Evolutionary conservation across 805 yeast genomes (phyloP).

Genomic region (Teunomyces tritomae): DNA sequence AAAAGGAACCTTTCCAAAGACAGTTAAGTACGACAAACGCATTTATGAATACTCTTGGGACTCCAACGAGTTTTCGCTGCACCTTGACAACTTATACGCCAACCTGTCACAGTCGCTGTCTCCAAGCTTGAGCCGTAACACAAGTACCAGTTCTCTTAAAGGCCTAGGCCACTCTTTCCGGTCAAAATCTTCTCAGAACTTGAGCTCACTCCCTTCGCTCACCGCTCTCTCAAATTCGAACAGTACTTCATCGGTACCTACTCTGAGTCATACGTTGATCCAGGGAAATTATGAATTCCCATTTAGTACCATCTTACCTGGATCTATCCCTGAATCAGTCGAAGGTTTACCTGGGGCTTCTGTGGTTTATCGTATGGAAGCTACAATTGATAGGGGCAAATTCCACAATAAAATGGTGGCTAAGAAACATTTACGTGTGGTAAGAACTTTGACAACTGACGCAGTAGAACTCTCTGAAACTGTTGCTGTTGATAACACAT

Average conservation of each 20-base stretch:
- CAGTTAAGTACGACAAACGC: constrained; percentile 54
- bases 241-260: constrained; percentile 1
- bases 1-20: constrained; percentile 46
- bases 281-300: constrained; percentile 91
- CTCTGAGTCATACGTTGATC: constrained; percentile 39
- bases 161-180: constrained; percentile 29
- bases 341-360: constrained; percentile 86
- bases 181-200: constrained; percentile 36
- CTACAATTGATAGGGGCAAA: constrained; percentile 79
- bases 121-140: constrained; percentile 20
- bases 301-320: constrained; percentile 80
- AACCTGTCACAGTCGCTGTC: not conserved
- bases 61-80: constrained; percentile 51
- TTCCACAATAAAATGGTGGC: constrained; percentile 63
- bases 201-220: constrained; percentile 34
- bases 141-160: constrained; percentile 45
- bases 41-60: constrained; percentile 82
- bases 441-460: constrained; percentile 86
- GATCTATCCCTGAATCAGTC: constrained; percentile 79
- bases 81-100: constrained; percentile 26
- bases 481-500: constrained; percentile 87
- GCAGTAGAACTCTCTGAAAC: constrained; percentile 86
- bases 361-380: constrained; percentile 68
- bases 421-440: constrained; percentile 71
- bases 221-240: constrained; percentile 26